Evolutionary conservation across 2,329 filamentous ascomycete species (phyloP).

Genomic region (Aaosphaeria pasadenensis): DNA sequence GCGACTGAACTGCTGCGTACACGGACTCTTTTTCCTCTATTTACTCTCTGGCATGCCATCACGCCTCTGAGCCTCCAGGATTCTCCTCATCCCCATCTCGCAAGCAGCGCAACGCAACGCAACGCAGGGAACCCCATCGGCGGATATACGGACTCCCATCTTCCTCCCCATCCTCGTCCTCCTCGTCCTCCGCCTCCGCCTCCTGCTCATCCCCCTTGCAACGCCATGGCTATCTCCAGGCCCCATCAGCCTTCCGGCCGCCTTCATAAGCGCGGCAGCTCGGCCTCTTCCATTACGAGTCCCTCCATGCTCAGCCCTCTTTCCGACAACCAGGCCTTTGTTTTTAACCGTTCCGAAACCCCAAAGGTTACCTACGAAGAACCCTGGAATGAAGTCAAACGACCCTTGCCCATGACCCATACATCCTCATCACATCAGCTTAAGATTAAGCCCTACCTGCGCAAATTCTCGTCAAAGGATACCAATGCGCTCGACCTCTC

Average conservation of each 20-base stretch:
- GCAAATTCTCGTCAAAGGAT: slow-evolving; percentile 52
- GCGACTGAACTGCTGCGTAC: no score
- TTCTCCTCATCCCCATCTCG: no score
- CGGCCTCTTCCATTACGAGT: slow-evolving; percentile 35
- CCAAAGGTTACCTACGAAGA: slow-evolving; percentile 34
- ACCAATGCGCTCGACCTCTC: slow-evolving; percentile 53
- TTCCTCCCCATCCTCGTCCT: neutral
- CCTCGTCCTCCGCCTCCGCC: neutral
- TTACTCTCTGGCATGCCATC: no score
- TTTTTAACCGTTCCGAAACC: slow-evolving; percentile 33
- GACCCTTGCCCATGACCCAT: slow-evolving; percentile 16
- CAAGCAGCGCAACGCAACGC: no score
- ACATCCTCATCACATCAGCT: slow-evolving; percentile 19
- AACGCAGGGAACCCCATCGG: no score
- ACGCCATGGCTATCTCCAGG: neutral
- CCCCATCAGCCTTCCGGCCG: slow-evolving; percentile 24
- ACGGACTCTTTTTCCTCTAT: no score
- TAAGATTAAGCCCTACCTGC: slow-evolving; percentile 56
- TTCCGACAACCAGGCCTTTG: slow-evolving; percentile 22
- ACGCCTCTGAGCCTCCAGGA: no score
- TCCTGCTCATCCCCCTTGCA: neutral
- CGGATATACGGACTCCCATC: neutral
- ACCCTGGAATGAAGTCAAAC: slow-evolving; percentile 25
- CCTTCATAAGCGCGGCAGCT: slow-evolving; percentile 40
- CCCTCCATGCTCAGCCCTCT: slow-evolving; percentile 25